Evolutionary conservation across 1,284 basidiomycete genomes (phyloP), one percentile per base, ranked within the genome.

Genomic region (Cerrena zonata): DNA sequence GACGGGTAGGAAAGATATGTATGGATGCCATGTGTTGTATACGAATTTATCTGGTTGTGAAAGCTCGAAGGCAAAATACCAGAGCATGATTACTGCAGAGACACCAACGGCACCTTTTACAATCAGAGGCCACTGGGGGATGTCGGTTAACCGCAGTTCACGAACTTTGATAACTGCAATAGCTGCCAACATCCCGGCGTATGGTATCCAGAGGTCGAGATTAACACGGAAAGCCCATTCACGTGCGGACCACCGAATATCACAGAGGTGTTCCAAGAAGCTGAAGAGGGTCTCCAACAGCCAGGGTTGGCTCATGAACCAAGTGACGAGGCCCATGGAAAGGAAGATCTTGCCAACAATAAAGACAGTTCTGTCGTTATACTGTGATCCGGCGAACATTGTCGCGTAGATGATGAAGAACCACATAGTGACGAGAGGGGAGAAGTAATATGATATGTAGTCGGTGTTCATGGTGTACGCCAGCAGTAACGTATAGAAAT

Each of bases 391-490:
- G 41, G 82, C 60, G 48, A 74, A 74, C 78, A 94, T 83, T 39
- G 90, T 93, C 43, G 68, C 70, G 71, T 91, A 94, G 64, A 94
- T 83, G 73, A 93, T 79, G 51, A 91, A 69, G 69, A 88, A 94
- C 89, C 89, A 89, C 74, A 79, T 76, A 18, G 86, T 85, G 22
- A 91, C 88, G 57, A 92, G 73, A 5, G 89, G 89, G 2, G 90
- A 79, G 64, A 93, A 92, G 68, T 93, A 92, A 68, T 93, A 92
- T 49, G 82, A 89, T 55, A 91, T 79, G 66, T 94, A 95, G 69
- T 91, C 78, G 53, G 89, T 92, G 71, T 93, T 83, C 91, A 94
- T 93, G 47, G 82, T 80, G 70, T 93, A 94, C 5, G 87, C 86
- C 39, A 94, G 75, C 13, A 85, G 71, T 45, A 94, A 70, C 1